Evolutionary conservation across 805 yeast species (phyloP).

Genomic region (Cyberlindnera americana): DNA sequence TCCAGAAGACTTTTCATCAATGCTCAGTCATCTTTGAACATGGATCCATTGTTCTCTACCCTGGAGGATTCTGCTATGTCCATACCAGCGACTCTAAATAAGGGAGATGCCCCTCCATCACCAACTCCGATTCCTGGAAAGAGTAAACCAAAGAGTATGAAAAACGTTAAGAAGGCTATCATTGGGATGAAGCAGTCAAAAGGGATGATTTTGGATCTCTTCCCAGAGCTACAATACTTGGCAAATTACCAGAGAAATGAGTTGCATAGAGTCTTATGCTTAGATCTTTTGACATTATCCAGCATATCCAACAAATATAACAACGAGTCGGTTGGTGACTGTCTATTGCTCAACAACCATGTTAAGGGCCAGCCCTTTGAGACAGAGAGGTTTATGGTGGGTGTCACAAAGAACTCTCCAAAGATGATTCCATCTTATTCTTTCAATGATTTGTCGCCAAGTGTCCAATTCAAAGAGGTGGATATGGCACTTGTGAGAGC

Average conservation of each 20-base stretch:
- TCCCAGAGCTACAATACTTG: constrained; percentile 21
- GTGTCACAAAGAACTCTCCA: constrained; percentile 13
- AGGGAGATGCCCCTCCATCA: constrained; percentile 1
- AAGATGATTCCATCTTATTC: constrained; percentile 19
- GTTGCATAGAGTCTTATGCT: constrained; percentile 23
- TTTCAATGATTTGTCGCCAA: constrained; percentile 6
- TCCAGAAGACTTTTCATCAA: constrained; percentile 29
- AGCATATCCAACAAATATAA: constrained; percentile 22
- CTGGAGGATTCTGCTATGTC: constrained; percentile 49
- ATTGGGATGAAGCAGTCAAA: constrained; percentile 23
- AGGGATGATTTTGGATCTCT: constrained; percentile 16
- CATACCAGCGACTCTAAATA: constrained; percentile 34
- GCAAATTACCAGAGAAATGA: constrained; percentile 28
- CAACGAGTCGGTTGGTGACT: constrained; percentile 20
- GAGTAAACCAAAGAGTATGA: constrained; percentile 19
- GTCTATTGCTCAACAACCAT: constrained; percentile 27
- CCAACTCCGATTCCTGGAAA: constrained; percentile 11
- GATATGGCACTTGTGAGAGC: constrained; percentile 32
- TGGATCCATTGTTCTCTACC: constrained; percentile 47
- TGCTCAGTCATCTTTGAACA: constrained; percentile 31
- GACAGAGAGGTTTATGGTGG: constrained; percentile 26
- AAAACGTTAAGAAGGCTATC: constrained; percentile 24
- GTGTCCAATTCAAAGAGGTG: constrained; percentile 9
- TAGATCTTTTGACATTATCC: constrained; percentile 26
- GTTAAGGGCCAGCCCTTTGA: constrained; percentile 26